Evolutionary conservation across 768 basidiomycete species (phyloP), one percentile per base, ranked within the genome.

Genomic region (Tylopilus cervinicoccineus): DNA sequence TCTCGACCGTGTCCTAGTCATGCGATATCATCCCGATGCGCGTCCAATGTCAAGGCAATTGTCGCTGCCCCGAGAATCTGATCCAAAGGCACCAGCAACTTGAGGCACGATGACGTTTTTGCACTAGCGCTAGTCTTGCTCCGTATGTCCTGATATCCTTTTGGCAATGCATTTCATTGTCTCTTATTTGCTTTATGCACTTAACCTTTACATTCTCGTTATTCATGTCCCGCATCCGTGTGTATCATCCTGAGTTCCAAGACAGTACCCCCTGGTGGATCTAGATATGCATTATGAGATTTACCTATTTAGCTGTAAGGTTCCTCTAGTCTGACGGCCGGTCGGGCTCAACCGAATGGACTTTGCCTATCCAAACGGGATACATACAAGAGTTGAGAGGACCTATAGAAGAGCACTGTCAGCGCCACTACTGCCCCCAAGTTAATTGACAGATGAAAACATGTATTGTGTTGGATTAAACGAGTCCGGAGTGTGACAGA

Each of bases 21-120:
- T 28, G 20, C 54, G 58, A 14, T 19, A 50, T 23, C 56, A 52
- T 45, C 65, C 65, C 14, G 59, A 65, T 28, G 29, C 38, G 6
- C 55, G 62, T 22, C 40, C 50, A 11, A 13, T 20, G 0, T 48
- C 63, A 6, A 56, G 20, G 40, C 51, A 48, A n/a, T 19, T 62
- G 37, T 5, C 60, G 9, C 38, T 66, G 9, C 55, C 64, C 17
- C 47, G 24, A 26, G 59, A 60, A 47, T 42, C 33, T 10, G 37
- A 50, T 34, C 22, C 19, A 7, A 13, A 8, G 9, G 27, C 7
- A 17, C n/a, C 22, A 26, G 17, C 22, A 13, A 16, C 23, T 24
- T 32, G 48, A 51, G 17, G 48, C 19, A 29, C n/a, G 23, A 22
- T 46, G n/a, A 46, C 12, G 4, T 39, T 20, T 17, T 5, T 3